Conservation (phyloP, 192 early-diverging fungal species). For the Backusella tarrabulga region DNA sequence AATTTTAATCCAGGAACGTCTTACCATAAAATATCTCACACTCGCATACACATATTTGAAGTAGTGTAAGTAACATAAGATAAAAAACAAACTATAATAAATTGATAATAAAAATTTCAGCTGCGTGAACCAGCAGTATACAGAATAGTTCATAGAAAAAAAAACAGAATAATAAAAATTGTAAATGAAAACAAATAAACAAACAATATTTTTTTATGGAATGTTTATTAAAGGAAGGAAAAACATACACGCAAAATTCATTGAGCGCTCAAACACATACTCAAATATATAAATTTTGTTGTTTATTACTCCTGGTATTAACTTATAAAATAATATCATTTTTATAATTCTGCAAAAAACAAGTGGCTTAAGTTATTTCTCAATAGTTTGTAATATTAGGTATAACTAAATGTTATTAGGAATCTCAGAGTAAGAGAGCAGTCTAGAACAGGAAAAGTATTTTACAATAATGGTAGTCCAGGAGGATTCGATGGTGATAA, state of each 20-base stretch:
- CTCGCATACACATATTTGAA: neutral
- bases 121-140: neutral
- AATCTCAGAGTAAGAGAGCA: constrained; percentile 56
- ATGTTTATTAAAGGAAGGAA: constrained; percentile 1
- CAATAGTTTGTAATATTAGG: constrained; percentile 75
- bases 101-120: neutral
- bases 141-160: neutral
- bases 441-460: constrained; percentile 6
- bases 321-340: constrained; percentile 59
- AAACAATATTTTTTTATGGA: neutral
- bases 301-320: neutral
- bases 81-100: neutral
- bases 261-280: neutral
- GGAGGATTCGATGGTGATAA: neutral
- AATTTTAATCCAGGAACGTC: neutral
- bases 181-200: neutral
- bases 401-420: constrained; percentile 55
- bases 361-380: constrained; percentile 88
- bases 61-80: neutral
- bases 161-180: neutral
- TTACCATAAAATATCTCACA: neutral
- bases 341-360: constrained; percentile 76
- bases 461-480: neutral
- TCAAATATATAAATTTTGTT: neutral
- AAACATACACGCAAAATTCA: neutral